Evolutionary conservation across 257 asterid genomes (phyloP).

Genomic region (Rauvolfia tetraphylla): DNA sequence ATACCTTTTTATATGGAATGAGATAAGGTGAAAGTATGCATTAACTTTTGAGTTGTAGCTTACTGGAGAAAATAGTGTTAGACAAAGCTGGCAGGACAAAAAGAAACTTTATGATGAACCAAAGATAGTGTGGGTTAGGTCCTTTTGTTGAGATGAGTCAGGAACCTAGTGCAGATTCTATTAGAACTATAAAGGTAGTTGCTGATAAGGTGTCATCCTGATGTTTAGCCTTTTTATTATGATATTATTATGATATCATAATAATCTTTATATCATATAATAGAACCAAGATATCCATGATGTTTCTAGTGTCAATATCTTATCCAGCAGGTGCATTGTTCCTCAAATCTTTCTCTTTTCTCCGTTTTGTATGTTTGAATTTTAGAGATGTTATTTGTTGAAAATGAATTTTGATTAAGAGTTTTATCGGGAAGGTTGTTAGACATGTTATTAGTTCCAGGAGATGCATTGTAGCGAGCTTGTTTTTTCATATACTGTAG

Average conservation of each 20-base stretch:
- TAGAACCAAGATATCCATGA: neutral
- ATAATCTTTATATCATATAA: neutral
- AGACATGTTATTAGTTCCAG: neutral
- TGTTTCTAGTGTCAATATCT: neutral
- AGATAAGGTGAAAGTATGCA: neutral
- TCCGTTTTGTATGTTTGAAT: neutral
- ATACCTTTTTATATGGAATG: neutral
- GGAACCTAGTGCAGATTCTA: neutral
- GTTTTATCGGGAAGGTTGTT: neutral
- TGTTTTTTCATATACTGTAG: neutral
- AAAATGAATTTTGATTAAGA: neutral
- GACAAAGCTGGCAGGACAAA: neutral
- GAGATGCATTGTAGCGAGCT: neutral
- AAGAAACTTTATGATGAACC: neutral
- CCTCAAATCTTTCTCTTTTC: neutral
- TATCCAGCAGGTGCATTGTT: neutral
- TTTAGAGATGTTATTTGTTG: neutral
- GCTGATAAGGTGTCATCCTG: neutral
- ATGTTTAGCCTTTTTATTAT: neutral
- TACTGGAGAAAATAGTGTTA: neutral
- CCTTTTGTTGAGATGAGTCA: neutral
- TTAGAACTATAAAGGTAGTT: neutral
- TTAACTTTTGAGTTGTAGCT: neutral
- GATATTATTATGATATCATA: no score
- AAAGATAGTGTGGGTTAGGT: neutral